Conservation (phyloP, 2,329 filamentous ascomycete genomes). For the Cladosporium sp. region DNA sequence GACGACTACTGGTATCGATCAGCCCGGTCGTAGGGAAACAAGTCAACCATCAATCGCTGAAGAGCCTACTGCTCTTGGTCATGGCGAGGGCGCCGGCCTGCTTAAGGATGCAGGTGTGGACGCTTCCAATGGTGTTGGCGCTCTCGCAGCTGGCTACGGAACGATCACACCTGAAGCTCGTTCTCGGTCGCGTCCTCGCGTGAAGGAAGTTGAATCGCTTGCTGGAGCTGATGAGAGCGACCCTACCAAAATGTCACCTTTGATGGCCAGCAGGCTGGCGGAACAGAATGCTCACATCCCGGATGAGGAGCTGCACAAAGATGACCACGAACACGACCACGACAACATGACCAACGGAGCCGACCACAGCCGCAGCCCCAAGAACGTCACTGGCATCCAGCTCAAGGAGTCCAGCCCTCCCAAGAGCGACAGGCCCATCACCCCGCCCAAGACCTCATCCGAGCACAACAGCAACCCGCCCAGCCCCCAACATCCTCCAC, state of each 20-base stretch:
- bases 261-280: conserved; percentile 4
- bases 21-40: neutral
- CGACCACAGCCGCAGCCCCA: conserved; percentile 8
- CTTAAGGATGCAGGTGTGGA: conserved; percentile 52
- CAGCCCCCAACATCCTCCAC: neutral
- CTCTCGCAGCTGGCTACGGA: conserved; percentile 38
- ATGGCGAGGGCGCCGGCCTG: conserved; percentile 52
- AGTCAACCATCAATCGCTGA: neutral
- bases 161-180: conserved; percentile 3
- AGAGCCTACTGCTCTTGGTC: conserved; percentile 38
- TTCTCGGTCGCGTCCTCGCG: neutral
- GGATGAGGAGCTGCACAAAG: conserved; percentile 1
- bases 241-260: conserved; percentile 3
- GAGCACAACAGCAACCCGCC: neutral
- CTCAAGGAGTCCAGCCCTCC: conserved; percentile 1
- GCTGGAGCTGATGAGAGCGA: conserved; percentile 1
- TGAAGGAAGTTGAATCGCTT: conserved; percentile 2
- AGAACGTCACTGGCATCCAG: conserved; percentile 7
- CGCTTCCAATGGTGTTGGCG: conserved; percentile 63
- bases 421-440: neutral
- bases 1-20: conserved; percentile 16
- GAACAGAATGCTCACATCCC: conserved; percentile 9
- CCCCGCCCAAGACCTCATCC: neutral
- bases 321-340: neutral
- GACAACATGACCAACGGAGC: neutral